These are phyloP conservation scores for Penicillium sp. DNA, from an alignment of 2,329 filamentous ascomycete genomes.

Conservation along the genomic window DNA sequence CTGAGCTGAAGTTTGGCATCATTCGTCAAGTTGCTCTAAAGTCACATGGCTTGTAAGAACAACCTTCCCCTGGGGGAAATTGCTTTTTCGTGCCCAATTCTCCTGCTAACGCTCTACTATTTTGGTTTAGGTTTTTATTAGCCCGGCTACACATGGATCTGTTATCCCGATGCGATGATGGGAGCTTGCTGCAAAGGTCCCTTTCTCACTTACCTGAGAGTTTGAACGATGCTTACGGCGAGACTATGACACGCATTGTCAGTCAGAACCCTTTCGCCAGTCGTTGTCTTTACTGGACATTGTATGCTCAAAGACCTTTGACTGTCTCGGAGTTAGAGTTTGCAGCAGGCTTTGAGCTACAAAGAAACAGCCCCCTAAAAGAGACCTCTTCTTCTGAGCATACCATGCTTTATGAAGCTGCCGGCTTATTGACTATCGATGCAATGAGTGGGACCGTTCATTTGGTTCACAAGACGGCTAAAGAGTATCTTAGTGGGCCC, in stretches of 20 bases:
- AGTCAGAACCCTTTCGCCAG: conserved; percentile 23
- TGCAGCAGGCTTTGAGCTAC: conserved; percentile 5
- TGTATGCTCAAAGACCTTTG: conserved; percentile 28
- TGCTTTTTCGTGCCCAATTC: no score
- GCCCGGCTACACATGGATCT: conserved; percentile 32
- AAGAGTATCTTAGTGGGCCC: conserved; percentile 30
- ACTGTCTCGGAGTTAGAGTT: conserved; percentile 25
- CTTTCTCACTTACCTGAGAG: conserved; percentile 30
- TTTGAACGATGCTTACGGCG: conserved; percentile 31
- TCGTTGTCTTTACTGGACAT: conserved; percentile 30
- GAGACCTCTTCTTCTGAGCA: background rate
- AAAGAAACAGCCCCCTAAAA: background rate
- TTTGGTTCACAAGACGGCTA: conserved; percentile 34
- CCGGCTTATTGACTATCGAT: conserved; percentile 31
- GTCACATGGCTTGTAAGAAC: conserved; percentile 31
- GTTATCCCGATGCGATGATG: conserved; percentile 25
- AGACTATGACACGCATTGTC: conserved; percentile 32
- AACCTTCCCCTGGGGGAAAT: no score
- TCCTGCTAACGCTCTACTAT: background rate
- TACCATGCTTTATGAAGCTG: conserved; percentile 4
- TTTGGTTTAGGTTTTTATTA: conserved; percentile 28
- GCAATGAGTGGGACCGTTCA: conserved; percentile 25
- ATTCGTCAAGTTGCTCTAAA: conserved; percentile 24
- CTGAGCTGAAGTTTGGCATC: conserved; percentile 15
- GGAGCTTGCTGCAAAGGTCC: conserved; percentile 22